These are phyloP conservation scores for Pythium guiyangense DNA, from an alignment of 352 stramenopile species.

Conservation along the genomic window DNA sequence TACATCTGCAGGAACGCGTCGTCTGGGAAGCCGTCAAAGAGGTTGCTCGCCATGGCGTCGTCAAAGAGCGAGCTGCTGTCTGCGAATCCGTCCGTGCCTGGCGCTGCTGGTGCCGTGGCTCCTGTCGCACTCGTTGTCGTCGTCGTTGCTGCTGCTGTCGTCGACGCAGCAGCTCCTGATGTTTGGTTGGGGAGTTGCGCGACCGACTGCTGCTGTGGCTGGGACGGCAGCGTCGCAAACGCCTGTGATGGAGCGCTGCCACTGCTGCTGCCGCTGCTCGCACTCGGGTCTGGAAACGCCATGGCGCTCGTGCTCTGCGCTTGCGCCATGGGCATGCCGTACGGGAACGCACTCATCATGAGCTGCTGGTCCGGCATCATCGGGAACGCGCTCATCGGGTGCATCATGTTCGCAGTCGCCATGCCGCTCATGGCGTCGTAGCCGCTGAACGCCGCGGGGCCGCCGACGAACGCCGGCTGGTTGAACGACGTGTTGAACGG, in stretches of 20 bases:
- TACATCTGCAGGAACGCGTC: constrained; percentile 75
- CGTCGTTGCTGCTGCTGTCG: neutral
- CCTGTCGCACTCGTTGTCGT: constrained; percentile 19
- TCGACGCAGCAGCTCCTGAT: neutral
- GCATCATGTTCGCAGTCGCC: constrained; percentile 42
- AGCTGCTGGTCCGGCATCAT: constrained; percentile 39
- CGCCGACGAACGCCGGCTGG: constrained; percentile 27
- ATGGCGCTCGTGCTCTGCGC: constrained; percentile 17
- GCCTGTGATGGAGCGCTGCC: constrained; percentile 1
- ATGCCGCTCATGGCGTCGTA: constrained; percentile 35
- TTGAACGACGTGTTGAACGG: constrained; percentile 63
- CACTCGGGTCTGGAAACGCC: constrained; percentile 4
- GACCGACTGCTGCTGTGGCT: constrained; percentile 15
- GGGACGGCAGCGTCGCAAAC: constrained; percentile 12
- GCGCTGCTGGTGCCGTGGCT: constrained; percentile 11
- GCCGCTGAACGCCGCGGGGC: neutral
- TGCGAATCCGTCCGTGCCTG: constrained; percentile 20
- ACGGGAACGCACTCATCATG: constrained; percentile 32
- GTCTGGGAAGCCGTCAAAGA: constrained; percentile 74
- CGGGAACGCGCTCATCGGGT: constrained; percentile 46
- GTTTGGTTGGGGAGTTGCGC: constrained; percentile 13
- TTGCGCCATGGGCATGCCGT: constrained; percentile 22
- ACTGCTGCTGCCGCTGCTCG: constrained; percentile 15
- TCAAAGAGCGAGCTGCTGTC: constrained; percentile 33
- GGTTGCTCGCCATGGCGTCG: constrained; percentile 34